Conservation (phyloP, 1,284 basidiomycete genomes). For the Gyrodon tennesseensis region DNA sequence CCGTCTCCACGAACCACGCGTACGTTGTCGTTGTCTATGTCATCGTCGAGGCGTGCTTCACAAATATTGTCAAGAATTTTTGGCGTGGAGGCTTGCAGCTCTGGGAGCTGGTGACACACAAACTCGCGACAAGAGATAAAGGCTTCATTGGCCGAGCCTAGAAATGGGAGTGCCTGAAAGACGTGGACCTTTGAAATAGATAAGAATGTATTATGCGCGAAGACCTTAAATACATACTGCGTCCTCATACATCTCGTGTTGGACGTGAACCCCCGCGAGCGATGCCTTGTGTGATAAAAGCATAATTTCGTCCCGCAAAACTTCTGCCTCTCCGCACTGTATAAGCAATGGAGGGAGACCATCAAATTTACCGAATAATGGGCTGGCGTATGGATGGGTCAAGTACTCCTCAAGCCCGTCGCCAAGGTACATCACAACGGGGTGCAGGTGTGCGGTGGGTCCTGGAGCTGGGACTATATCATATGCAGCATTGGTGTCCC, state of each 20-base stretch:
- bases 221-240: constrained; percentile 58
- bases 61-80: constrained; percentile 56
- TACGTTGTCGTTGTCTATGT: constrained; percentile 64
- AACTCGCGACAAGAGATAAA: constrained; percentile 78
- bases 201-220: constrained; percentile 4
- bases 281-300: constrained; percentile 95
- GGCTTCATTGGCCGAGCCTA: constrained; percentile 69
- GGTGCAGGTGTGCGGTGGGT: constrained; percentile 87
- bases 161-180: constrained; percentile 86
- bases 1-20: constrained; percentile 70
- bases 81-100: constrained; percentile 51
- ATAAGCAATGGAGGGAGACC: constrained; percentile 91
- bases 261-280: constrained; percentile 82
- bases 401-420: constrained; percentile 80
- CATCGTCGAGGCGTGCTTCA: constrained; percentile 60
- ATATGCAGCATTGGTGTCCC: constrained; percentile 88
- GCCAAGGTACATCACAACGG: constrained; percentile 91
- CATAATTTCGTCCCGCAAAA: constrained; percentile 89
- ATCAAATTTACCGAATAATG: constrained; percentile 89
- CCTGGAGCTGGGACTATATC: constrained; percentile 77
- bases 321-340: constrained; percentile 93
- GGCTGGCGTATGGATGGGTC: constrained; percentile 95
- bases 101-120: constrained; percentile 61
- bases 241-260: constrained; percentile 93
- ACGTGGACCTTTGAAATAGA: constrained; percentile 68